phyloP scores from a whole-genome alignment of 1,139 yeast genomes.

The Pichia inconspicua region DNA sequence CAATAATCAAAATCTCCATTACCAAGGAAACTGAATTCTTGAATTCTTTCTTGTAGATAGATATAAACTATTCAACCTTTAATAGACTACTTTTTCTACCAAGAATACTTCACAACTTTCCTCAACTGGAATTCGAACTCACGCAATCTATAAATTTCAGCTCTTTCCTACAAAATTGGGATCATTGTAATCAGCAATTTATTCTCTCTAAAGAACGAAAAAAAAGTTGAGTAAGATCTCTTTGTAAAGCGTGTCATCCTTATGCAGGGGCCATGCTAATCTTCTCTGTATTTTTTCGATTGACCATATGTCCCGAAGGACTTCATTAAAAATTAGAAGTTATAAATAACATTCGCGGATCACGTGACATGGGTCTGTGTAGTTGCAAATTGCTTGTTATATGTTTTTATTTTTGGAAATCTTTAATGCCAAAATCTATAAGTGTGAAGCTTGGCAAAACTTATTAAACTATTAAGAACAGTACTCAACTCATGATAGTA shows the following conservation, averaged over 20 bases:
- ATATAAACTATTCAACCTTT: too few relatives aligned
- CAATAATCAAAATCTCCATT: background rate
- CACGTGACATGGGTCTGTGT: background rate
- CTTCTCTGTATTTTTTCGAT: slow-evolving; percentile 93
- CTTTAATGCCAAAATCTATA: too few relatives aligned
- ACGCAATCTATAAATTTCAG: too few relatives aligned
- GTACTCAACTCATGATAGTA: too few relatives aligned
- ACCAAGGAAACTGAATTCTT: background rate
- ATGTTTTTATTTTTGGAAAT: too few relatives aligned
- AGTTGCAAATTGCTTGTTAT: too few relatives aligned
- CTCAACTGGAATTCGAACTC: too few relatives aligned
- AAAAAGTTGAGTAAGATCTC: slow-evolving; percentile 82
- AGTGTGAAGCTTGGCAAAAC: too few relatives aligned
- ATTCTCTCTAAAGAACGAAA: background rate
- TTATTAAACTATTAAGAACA: too few relatives aligned
- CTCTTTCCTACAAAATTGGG: background rate
- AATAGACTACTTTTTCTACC: too few relatives aligned
- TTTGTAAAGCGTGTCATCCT: slow-evolving; percentile 97
- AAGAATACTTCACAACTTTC: too few relatives aligned
- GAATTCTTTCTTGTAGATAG: too few relatives aligned
- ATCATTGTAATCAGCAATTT: background rate
- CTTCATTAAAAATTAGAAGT: background rate
- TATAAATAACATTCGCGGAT: background rate
- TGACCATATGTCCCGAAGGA: slow-evolving; percentile 46
- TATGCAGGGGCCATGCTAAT: slow-evolving; percentile 99